A percentile compares a stretch with the other conserved stretches of the same genome.
Evolutionary conservation across 2,329 filamentous ascomycete genomes (phyloP).

Genomic region (Teratosphaeria epicoccoides): DNA sequence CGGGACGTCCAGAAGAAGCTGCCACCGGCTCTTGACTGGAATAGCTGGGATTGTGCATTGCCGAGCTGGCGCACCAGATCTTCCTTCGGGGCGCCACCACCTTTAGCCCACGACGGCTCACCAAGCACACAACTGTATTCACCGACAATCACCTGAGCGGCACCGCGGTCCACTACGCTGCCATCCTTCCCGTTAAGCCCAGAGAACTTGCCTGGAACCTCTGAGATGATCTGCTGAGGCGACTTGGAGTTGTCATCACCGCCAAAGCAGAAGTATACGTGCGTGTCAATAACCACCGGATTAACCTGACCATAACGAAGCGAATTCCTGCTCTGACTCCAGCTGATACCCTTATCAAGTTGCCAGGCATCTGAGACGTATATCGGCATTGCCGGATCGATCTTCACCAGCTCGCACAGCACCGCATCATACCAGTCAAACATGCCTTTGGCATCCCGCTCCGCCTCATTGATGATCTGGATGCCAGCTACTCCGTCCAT

Average conservation of each 20-base stretch:
- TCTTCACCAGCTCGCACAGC: constrained; percentile 34
- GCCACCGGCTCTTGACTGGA: constrained; percentile 41
- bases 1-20: constrained; percentile 52
- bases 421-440: constrained; percentile 48
- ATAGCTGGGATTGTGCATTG: constrained; percentile 37
- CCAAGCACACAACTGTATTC: constrained; percentile 50
- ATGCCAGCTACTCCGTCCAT: constrained; percentile 43
- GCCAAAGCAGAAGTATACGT: constrained; percentile 50
- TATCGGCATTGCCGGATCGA: constrained; percentile 43
- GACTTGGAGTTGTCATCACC: constrained; percentile 41
- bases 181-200: constrained; percentile 40
- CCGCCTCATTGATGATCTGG: constrained; percentile 49
- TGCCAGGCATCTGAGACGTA: constrained; percentile 52
- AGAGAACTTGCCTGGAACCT: constrained; percentile 34
- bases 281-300: constrained; percentile 48
- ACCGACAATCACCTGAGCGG: constrained; percentile 43
- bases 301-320: constrained; percentile 20
- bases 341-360: constrained; percentile 35
- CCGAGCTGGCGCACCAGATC: constrained; percentile 38
- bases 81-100: constrained; percentile 25
- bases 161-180: constrained; percentile 39
- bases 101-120: constrained; percentile 38
- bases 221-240: constrained; percentile 42
- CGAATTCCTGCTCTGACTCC: constrained; percentile 26
- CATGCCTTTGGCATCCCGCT: constrained; percentile 39